Conservation (phyloP, 768 basidiomycete species). For the Hericium alpestre region DNA sequence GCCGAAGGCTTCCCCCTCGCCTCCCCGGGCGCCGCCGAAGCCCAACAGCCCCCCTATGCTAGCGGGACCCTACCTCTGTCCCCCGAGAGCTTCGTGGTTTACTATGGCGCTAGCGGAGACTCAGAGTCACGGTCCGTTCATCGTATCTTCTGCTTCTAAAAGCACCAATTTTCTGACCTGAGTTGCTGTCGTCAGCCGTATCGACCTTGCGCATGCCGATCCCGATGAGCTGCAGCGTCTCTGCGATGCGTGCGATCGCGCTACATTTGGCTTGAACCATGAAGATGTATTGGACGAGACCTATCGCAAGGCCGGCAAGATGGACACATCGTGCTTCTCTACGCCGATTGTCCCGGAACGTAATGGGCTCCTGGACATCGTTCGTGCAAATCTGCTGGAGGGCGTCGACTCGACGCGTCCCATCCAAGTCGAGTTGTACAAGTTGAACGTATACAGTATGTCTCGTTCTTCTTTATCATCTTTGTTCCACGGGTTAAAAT, state of each 20-base stretch:
- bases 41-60: neutral
- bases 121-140: neutral
- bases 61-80: slow-evolving; percentile 5
- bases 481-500: neutral
- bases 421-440: slow-evolving; percentile 29
- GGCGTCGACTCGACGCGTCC: slow-evolving; percentile 11
- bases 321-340: slow-evolving; percentile 27
- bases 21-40: slow-evolving; percentile 1
- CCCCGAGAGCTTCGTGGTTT: slow-evolving; percentile 8
- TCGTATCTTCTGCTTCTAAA: neutral
- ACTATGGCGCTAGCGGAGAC: neutral
- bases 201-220: slow-evolving; percentile 4
- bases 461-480: neutral
- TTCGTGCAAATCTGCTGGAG: slow-evolving; percentile 16
- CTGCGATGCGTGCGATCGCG: slow-evolving; percentile 26
- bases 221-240: slow-evolving; percentile 19
- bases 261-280: slow-evolving; percentile 28
- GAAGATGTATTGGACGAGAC: slow-evolving; percentile 32
- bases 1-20: slow-evolving; percentile 18
- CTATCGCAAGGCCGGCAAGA: slow-evolving; percentile 37
- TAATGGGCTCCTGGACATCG: slow-evolving; percentile 19
- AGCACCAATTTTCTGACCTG: no score
- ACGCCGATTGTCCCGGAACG: slow-evolving; percentile 21
- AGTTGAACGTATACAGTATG: slow-evolving; percentile 37
- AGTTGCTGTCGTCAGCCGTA: neutral